Base-by-base conservation (phyloP, 768 basidiomycete genomes). In the Saitozyma sp. region DNA sequence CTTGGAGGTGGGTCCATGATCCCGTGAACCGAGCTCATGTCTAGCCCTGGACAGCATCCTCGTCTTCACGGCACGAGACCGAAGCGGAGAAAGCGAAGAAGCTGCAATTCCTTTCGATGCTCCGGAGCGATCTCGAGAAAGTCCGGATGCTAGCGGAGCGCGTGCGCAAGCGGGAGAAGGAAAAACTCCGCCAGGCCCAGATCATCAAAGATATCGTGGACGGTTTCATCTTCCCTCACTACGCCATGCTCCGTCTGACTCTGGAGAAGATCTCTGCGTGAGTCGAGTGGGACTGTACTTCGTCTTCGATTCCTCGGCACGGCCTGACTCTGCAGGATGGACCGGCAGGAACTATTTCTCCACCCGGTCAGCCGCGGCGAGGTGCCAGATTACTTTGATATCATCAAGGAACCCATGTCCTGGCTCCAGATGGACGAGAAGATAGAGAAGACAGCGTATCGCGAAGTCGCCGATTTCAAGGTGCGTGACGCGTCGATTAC, bases 351-450 rank as follows among this genome's bases (percentile, higher is more conserved):
- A 50, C 83, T 87, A 8, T 99, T 97, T 80, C 81, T 84, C 38
- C 74, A 83, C 56, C 92, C 95, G 2, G 94, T 98, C 50, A 87
- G 87, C 66, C 81, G 79, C 2, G 84, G 85, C 1, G 90, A 92
- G 62, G 93, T 92, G 8, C 80, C 85, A 2, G 94, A 97, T 76
- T 99, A 99, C 73, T 89, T 89, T 76, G 89, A 92, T 20, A 85
- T 94, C 54, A 86, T 98, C 78, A 88, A 88, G 69, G 82, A 87
- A 61, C 96, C 96, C 5, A 97, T 98, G 93, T 91, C 95, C 79
- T 87, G 96, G 79, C 78, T 82, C 59, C 91, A 88, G 8, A 95
- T 98, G 84, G 85, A 88, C 65, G 84, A 88, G 71, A 97, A 92
- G 80, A 84, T 98, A 16, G 88, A 91, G 42, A 85, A 83, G n/a